phyloP scores from a whole-genome alignment of 176 grass and related monocot genomes.

The Hsuehochloa calcarea region DNA sequence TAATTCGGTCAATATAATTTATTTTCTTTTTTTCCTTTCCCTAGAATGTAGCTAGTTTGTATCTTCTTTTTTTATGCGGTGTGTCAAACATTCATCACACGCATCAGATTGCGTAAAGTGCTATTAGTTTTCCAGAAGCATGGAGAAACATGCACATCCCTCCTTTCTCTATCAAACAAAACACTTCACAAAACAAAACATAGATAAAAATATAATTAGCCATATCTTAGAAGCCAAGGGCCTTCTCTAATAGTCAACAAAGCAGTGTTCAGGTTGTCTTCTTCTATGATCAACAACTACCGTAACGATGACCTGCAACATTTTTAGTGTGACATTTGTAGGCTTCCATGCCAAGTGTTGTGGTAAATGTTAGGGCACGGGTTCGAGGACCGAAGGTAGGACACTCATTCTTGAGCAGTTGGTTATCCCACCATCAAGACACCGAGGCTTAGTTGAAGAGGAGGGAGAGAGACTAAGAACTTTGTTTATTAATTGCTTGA shows the following conservation, averaged over 20 bases:
- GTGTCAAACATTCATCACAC: constrained; percentile 24
- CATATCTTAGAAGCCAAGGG: constrained; percentile 44
- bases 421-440: too few relatives aligned
- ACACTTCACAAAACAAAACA: constrained; percentile 4
- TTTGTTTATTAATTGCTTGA: too few relatives aligned
- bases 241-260: constrained; percentile 36
- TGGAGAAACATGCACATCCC: background rate
- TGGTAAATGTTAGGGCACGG: too few relatives aligned
- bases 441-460: too few relatives aligned
- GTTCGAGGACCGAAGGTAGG: too few relatives aligned
- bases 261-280: constrained; percentile 12
- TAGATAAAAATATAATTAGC: background rate
- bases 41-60: background rate
- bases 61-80: background rate
- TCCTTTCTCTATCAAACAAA: background rate
- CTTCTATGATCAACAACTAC: background rate
- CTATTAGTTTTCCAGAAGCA: constrained; percentile 19
- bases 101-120: background rate
- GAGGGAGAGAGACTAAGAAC: too few relatives aligned
- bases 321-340: constrained; percentile 8
- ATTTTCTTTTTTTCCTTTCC: background rate
- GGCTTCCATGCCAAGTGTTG: background rate
- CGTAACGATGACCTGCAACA: background rate
- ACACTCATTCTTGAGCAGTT: too few relatives aligned
- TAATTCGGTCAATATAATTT: background rate